Evolutionary conservation across 1,284 basidiomycete species (phyloP).

Genomic region (Ustilago curta): DNA sequence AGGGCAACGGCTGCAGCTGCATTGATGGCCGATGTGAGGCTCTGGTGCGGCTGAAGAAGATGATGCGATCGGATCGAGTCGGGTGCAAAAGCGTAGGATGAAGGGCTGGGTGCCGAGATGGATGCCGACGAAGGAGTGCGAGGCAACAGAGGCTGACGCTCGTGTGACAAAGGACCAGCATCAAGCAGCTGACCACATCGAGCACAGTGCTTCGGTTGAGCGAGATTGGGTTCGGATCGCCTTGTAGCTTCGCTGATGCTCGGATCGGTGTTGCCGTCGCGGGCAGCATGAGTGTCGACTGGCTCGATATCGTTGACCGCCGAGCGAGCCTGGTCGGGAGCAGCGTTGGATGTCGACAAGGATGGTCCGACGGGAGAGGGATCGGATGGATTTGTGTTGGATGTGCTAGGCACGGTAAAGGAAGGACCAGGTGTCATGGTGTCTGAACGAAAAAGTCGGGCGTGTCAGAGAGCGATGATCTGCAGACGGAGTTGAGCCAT

Average conservation of each 20-base stretch:
- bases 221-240: slow-evolving; percentile 8
- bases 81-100: slow-evolving; percentile 50
- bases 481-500: slow-evolving; percentile 1
- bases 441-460: not conserved
- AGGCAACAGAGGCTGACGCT: slow-evolving; percentile 21
- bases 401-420: slow-evolving; percentile 33
- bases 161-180: slow-evolving; percentile 9
- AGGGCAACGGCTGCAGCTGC: slow-evolving; percentile 45
- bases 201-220: slow-evolving; percentile 47
- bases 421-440: slow-evolving; percentile 52
- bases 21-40: slow-evolving; percentile 51
- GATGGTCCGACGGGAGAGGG: slow-evolving; percentile 1
- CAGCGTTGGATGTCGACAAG: not conserved
- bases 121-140: slow-evolving; percentile 33
- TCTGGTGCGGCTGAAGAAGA: slow-evolving; percentile 39
- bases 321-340: slow-evolving; percentile 4
- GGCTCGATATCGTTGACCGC: not conserved
- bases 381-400: slow-evolving; percentile 7
- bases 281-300: not conserved
- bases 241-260: slow-evolving; percentile 12
- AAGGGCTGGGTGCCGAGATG: slow-evolving; percentile 44
- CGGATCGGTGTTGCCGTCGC: not conserved
- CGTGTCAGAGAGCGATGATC: too few species aligned
- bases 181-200: slow-evolving; percentile 48
- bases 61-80: slow-evolving; percentile 42